Evolutionary conservation across 2,329 filamentous ascomycete genomes (phyloP).

Genomic region (Aureobasidium sp.): DNA sequence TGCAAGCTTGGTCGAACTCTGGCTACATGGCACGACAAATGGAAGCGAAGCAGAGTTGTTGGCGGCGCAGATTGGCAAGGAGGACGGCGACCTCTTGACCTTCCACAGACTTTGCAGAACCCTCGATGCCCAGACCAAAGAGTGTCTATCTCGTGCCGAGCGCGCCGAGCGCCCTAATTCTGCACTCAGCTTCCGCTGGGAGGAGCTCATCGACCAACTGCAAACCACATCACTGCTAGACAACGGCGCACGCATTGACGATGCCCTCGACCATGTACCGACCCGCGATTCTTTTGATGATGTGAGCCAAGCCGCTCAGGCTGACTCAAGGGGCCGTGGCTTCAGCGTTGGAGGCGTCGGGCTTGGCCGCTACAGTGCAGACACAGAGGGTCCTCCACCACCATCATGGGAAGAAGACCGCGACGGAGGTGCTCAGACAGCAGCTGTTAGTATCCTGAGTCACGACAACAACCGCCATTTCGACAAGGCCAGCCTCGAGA

Average conservation of each 20-base stretch:
- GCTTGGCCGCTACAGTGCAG: background rate
- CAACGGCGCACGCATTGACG: constrained; percentile 25
- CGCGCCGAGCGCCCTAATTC: constrained; percentile 46
- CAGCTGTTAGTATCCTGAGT: constrained; percentile 15
- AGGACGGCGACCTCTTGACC: constrained; percentile 40
- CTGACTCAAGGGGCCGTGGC: background rate
- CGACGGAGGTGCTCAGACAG: constrained; percentile 18
- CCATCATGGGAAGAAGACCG: constrained; percentile 16
- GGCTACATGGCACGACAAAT: constrained; percentile 51
- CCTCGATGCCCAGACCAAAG: constrained; percentile 42
- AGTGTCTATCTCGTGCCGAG: constrained; percentile 46
- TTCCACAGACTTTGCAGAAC: constrained; percentile 45
- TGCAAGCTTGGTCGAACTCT: constrained; percentile 73
- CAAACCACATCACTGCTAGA: constrained; percentile 23
- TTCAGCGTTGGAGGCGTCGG: background rate
- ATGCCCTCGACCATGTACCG: constrained; percentile 22
- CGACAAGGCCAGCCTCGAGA: constrained; percentile 4
- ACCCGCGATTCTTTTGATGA: constrained; percentile 18
- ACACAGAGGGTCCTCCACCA: constrained; percentile 10
- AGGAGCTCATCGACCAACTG: constrained; percentile 45
- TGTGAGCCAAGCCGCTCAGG: background rate
- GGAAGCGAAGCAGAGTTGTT: constrained; percentile 10
- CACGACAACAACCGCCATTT: constrained; percentile 10
- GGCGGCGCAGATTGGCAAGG: constrained; percentile 19
- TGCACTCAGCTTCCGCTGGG: constrained; percentile 44